Evolutionary conservation across 495 filamentous ascomycete species (phyloP).

Genomic region (Extremus antarcticus): DNA sequence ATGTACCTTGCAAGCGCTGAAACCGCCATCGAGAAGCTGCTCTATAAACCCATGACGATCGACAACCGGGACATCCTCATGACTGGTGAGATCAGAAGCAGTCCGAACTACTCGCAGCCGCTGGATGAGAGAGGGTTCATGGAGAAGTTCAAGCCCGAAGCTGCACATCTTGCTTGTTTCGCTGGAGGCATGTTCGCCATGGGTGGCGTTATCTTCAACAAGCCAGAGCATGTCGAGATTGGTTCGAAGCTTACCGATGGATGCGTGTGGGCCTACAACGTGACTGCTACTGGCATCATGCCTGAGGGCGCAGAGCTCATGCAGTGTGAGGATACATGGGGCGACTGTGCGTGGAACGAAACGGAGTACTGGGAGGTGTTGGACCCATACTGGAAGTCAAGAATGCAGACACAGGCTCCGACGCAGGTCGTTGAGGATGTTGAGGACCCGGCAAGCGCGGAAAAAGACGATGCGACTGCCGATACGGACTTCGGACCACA

Average conservation of each 20-base stretch:
- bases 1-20: conserved; percentile 71
- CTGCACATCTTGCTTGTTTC: conserved; percentile 78
- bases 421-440: conserved; percentile 5
- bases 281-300: conserved; percentile 42
- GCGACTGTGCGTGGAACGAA: conserved; percentile 68
- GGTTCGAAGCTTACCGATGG: conserved; percentile 47
- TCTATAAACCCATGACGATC: conserved; percentile 77
- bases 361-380: conserved; percentile 41
- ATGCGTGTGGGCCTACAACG: conserved; percentile 24
- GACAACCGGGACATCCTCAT: conserved; percentile 69
- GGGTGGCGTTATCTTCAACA: conserved; percentile 69
- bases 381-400: conserved; percentile 44
- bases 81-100: conserved; percentile 44
- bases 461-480: conserved; percentile 9
- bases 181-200: conserved; percentile 89
- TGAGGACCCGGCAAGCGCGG: conserved; percentile 2
- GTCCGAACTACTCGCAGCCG: conserved; percentile 2
- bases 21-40: conserved; percentile 59
- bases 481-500: neutral
- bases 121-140: conserved; percentile 3
- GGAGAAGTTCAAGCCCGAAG: conserved; percentile 35
- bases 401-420: conserved; percentile 26
- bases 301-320: conserved; percentile 61
- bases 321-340: conserved; percentile 50
- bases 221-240: conserved; percentile 69